Conservation (phyloP, 176 grass and related monocot species). For the Elaeis guineensis region DNA sequence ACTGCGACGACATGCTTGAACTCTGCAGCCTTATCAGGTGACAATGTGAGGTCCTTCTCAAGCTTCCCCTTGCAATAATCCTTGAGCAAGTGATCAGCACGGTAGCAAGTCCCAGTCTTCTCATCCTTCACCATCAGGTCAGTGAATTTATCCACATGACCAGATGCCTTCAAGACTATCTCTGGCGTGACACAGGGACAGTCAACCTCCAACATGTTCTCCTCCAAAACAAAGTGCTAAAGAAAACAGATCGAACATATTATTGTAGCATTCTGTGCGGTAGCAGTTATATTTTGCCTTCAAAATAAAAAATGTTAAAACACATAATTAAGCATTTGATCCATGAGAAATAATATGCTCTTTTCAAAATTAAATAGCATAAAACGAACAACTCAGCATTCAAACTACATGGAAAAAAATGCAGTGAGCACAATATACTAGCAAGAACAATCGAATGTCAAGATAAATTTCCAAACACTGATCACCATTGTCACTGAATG, state of each 20-base stretch:
- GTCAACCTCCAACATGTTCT: conserved; percentile 86
- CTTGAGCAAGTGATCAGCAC: conserved; percentile 69
- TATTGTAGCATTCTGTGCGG: no score
- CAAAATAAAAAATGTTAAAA: no score
- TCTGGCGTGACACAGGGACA: conserved; percentile 73
- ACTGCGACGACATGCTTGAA: conserved; percentile 47
- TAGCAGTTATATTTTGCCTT: no score
- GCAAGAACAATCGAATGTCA: no score
- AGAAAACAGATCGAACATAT: conserved; percentile 11
- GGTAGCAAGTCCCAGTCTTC: conserved; percentile 75
- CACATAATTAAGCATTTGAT: no score
- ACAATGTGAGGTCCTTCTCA: conserved; percentile 63
- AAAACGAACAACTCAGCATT: no score
- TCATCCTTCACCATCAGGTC: conserved; percentile 90
- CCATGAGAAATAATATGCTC: no score
- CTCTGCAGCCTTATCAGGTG: conserved; percentile 44
- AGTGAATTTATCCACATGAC: conserved; percentile 82
- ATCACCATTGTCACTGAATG: no score
- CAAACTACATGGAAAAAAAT: no score
- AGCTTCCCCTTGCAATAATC: conserved; percentile 80
- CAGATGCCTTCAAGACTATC: conserved; percentile 70
- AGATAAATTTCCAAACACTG: no score
- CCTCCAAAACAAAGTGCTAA: conserved; percentile 75
- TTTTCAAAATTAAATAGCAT: no score
- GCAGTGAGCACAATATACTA: no score